phyloP scores from a whole-genome alignment of 768 basidiomycete species.

The Pulveroboletus ravenelii region DNA sequence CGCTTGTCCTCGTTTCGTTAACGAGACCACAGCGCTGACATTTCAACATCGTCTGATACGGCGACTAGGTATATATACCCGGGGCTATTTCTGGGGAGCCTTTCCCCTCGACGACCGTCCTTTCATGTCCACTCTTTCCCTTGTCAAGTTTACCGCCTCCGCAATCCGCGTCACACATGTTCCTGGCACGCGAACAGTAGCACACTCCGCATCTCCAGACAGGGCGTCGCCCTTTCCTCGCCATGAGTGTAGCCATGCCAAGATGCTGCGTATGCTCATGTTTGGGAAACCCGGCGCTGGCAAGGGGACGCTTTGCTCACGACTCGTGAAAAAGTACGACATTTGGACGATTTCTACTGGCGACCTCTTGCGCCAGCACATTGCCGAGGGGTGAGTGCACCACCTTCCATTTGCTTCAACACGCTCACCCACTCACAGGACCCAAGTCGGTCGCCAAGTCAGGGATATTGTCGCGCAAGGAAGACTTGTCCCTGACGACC shows the following conservation, averaged over 20 bases:
- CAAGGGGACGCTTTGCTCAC: conserved; percentile 77
- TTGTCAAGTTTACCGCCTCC: conserved; percentile 11
- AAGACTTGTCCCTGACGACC: conserved; percentile 69
- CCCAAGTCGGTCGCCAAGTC: conserved; percentile 67
- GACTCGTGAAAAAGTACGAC: conserved; percentile 77
- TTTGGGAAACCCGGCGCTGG: conserved; percentile 67
- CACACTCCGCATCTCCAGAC: conserved; percentile 28
- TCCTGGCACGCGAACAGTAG: conserved; percentile 22
- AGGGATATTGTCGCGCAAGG: conserved; percentile 78
- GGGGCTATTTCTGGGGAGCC: not conserved
- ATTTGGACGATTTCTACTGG: conserved; percentile 76
- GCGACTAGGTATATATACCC: conserved; percentile 17
- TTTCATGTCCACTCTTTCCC: conserved; percentile 18
- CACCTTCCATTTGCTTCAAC: not conserved
- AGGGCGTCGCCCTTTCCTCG: conserved; percentile 52
- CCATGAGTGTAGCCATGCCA: conserved; percentile 27
- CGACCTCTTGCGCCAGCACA: conserved; percentile 81
- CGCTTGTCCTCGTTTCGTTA: conserved; percentile 1
- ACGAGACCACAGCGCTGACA: conserved; percentile 1
- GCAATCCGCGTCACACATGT: conserved; percentile 8
- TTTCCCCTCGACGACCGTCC: not conserved
- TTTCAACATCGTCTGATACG: conserved; percentile 16
- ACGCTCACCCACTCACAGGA: conserved; percentile 35
- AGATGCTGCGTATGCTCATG: conserved; percentile 46
- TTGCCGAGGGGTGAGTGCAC: conserved; percentile 45